Evolutionary conservation across 2,329 filamentous ascomycete genomes (phyloP), one percentile per base, ranked within the genome.

Genomic region (Gnomoniopsis sp.): DNA sequence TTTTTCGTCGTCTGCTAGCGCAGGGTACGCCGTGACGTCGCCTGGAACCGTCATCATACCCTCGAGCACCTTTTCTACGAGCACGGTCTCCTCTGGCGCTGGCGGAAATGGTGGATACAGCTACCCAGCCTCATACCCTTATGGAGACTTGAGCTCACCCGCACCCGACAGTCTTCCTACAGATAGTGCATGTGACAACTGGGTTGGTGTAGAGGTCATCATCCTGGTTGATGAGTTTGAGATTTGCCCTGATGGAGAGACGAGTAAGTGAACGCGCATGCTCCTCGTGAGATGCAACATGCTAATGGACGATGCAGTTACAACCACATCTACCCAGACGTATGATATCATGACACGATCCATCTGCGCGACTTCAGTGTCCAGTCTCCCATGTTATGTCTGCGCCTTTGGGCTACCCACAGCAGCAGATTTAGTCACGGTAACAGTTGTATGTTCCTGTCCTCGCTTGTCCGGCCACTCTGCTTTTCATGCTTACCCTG

Each of bases 331-430:
- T 10, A 62, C 60, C 11, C 44, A 59, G 46, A 62, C 57, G 19
- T 62, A 62, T 30, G 60, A 62, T 53, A 46, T 62, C 6, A 64
- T 70, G 50, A 65, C 65, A 4, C 63, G 67, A 8, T 66, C 69
- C 10, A 69, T 71, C 57, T 71, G 67, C 62, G 61, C 68, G 23
- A 70, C 64, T 2, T 62, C 63, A 4, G 64, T 62, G 15, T 55
- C 64, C 6, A 64, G 64, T 41, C 55, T 55, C 14, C 69, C 69
- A 2, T 72, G 69, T 59, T 72, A 71, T 36, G 63, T 67, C 6
- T 71, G 70, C 53, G 61, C 67, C n/a, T 55, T 67, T 33, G 60
- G 64, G 30, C 59, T 64, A 3, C 65, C 64, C 14, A 23, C 65
- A 3, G 51, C 62, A 6, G 56, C 58, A 17, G 62, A 67, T 51